Base-by-base conservation (phyloP, 2,329 filamentous ascomycete species). In the Falciphora oryzae region DNA sequence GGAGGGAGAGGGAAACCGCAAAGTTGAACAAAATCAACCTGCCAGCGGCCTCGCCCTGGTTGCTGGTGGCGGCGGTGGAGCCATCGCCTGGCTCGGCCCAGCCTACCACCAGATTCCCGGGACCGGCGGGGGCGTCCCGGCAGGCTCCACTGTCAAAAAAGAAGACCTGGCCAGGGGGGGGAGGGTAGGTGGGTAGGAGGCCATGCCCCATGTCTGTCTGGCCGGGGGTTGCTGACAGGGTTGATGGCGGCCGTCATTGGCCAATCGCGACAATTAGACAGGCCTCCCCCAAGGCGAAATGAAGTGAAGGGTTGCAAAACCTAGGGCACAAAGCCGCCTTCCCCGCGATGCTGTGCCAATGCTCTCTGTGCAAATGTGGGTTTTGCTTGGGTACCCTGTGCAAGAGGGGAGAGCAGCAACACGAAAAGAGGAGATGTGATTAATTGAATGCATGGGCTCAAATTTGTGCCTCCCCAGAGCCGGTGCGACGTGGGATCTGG, bases 101-200 rank as follows among this genome's bases (percentile, higher is more conserved):
- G 44, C 44, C 44, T 50, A 50, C 44, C 44, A 50, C 44, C 44
- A 50, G 44, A 53, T 53, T 53, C 44, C 44, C 44, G 44, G 44
- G 22, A 53, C 44, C 44, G 44, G 44, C 44, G 44, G 22, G 44
- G 44, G 22, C 44, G 22, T 25, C 44, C 44, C 44, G 44, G 44
- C 44, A n/a, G 22, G 22, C 22, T 53, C 44, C 44, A 53, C 44
- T 11, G 44, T 25, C 44, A 8, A n/a, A 53, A 53, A 53, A 53
- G 44, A 53, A 53, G 22, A 53, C 44, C 11, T 10, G 44, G n/a
- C 18, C 44, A n/a, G 44, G 22, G 44, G 22, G 44, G 13, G 44
- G 22, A n/a, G 44, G 22, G 44, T 18, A 50, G 22, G 44, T n/a
- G n/a, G n/a, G n/a, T n/a, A n/a, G n/a, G n/a, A n/a, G n/a, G n/a